Percentiles rank a stretch among this genome's conserved stretches.
phyloP scores from a whole-genome alignment of 768 basidiomycete species.

The Hericium rajendrae region DNA sequence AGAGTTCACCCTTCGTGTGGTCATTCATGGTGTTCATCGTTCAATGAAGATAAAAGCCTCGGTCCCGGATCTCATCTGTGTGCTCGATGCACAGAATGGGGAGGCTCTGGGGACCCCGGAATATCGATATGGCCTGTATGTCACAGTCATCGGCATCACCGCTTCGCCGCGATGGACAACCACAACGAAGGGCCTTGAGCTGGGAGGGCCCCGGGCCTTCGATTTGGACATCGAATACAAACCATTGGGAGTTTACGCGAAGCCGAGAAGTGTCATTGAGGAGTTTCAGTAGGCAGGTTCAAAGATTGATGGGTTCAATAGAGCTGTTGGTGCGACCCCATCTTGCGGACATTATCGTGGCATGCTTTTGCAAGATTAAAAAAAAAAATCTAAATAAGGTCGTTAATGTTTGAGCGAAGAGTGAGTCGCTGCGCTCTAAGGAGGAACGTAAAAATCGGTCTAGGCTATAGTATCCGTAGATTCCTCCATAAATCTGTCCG shows the following conservation, averaged over 20 bases:
- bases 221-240: constrained; percentile 33
- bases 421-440: too few species aligned
- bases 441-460: too few species aligned
- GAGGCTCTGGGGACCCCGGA: constrained; percentile 54
- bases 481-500: constrained; percentile 13
- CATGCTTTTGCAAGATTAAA: too few species aligned
- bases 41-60: constrained; percentile 24
- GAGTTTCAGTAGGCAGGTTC: constrained; percentile 18
- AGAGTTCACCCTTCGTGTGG: not conserved
- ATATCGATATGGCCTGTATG: constrained; percentile 49
- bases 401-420: too few species aligned
- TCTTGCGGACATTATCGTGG: too few species aligned
- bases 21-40: not conserved
- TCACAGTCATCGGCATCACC: constrained; percentile 37
- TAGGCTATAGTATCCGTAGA: not conserved
- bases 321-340: too few species aligned
- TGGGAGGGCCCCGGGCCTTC: constrained; percentile 46
- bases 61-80: constrained; percentile 58
- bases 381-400: too few species aligned
- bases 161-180: constrained; percentile 48
- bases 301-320: too few species aligned
- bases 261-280: constrained; percentile 39
- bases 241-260: constrained; percentile 31
- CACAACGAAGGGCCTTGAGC: constrained; percentile 36
- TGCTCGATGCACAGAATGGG: constrained; percentile 55